A percentile compares a stretch with the other conserved stretches of the same genome.
Conservation (phyloP, 1,284 basidiomycete genomes). For the Leccinum huronense region DNA sequence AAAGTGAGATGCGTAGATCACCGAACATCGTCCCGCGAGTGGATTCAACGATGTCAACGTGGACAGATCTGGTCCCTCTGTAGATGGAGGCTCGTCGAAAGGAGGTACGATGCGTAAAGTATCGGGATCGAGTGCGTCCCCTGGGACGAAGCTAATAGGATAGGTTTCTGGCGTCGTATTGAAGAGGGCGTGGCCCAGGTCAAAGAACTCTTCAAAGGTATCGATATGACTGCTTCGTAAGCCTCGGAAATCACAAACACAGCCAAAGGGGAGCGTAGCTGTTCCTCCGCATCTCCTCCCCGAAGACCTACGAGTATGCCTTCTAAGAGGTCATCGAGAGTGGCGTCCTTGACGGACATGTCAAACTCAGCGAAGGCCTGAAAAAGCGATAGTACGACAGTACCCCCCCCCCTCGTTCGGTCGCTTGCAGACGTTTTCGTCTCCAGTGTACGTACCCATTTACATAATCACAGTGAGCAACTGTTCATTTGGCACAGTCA, state of each 20-base stretch:
- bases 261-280: constrained; percentile 48
- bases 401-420: constrained; percentile 77
- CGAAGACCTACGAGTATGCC: constrained; percentile 78
- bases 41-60: constrained; percentile 36
- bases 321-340: constrained; percentile 75
- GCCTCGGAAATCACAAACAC: constrained; percentile 61
- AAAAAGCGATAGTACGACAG: constrained; percentile 70
- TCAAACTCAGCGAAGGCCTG: constrained; percentile 76
- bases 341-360: constrained; percentile 85
- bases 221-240: constrained; percentile 46
- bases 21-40: constrained; percentile 32
- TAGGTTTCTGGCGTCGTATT: constrained; percentile 33
- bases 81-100: constrained; percentile 6
- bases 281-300: constrained; percentile 76
- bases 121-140: constrained; percentile 35
- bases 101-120: constrained; percentile 27
- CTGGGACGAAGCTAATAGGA: constrained; percentile 36
- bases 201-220: constrained; percentile 29
- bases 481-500: constrained; percentile 52
- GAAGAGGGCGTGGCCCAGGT: constrained; percentile 39
- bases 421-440: constrained; percentile 92
- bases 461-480: constrained; percentile 4
- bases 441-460: constrained; percentile 67
- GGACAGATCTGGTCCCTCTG: constrained; percentile 23
- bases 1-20: constrained; percentile 35